Percentiles rank a stretch among this genome's conserved stretches.
Conservation (phyloP, 495 filamentous ascomycete species). For the Aspergillus wentii region DNA sequence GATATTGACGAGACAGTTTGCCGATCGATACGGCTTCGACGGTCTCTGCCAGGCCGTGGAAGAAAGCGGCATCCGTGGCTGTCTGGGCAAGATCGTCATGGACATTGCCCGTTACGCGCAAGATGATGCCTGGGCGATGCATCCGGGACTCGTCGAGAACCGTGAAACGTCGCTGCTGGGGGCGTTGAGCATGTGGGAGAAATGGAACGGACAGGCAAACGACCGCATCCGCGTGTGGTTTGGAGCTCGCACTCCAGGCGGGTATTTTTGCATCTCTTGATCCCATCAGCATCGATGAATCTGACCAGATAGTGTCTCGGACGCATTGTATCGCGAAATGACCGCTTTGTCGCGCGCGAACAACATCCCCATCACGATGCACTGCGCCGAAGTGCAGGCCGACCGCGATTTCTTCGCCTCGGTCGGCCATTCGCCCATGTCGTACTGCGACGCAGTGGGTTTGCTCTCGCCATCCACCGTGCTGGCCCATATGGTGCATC, state of each 20-base stretch:
- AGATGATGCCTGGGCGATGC: constrained; percentile 46
- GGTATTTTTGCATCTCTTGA: constrained; percentile 17
- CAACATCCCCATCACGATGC: constrained; percentile 38
- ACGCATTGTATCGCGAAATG: constrained; percentile 42
- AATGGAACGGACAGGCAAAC: constrained; percentile 42
- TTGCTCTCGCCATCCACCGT: constrained; percentile 34
- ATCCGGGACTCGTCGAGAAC: constrained; percentile 42
- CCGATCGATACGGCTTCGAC: constrained; percentile 42
- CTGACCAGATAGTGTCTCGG: constrained; percentile 29
- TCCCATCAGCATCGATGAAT: neutral
- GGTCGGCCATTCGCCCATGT: constrained; percentile 38
- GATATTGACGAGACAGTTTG: constrained; percentile 25
- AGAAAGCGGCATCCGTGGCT: constrained; percentile 45
- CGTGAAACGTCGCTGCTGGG: constrained; percentile 39
- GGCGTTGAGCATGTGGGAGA: constrained; percentile 40
- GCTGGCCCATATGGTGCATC: constrained; percentile 43
- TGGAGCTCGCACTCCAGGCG: constrained; percentile 45
- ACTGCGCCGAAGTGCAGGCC: constrained; percentile 32
- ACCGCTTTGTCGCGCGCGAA: constrained; percentile 35
- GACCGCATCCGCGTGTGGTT: constrained; percentile 48
- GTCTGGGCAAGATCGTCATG: constrained; percentile 40
- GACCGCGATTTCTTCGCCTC: constrained; percentile 39
- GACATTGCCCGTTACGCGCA: constrained; percentile 35
- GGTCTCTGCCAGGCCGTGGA: constrained; percentile 40
- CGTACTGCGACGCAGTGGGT: constrained; percentile 34